Evolutionary conservation across 257 asterid genomes (phyloP).

Genomic region (Lithospermum erythrorhizon): DNA sequence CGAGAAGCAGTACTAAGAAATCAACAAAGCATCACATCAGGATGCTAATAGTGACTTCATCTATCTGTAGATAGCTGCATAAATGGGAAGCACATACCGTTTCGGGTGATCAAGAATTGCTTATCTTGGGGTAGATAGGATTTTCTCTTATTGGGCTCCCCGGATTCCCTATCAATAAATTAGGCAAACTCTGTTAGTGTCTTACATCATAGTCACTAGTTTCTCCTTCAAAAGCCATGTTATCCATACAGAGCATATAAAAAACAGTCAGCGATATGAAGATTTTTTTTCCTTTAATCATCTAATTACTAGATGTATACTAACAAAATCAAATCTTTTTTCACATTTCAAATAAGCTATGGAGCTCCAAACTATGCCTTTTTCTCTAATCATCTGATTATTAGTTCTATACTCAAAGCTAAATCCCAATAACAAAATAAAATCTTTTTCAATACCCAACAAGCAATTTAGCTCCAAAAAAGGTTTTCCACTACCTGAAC

Average conservation of each 20-base stretch:
- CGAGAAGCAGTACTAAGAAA: neutral
- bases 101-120: slow-evolving; percentile 87
- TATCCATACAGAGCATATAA: neutral
- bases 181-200: neutral
- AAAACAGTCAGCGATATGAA: neutral
- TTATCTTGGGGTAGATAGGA: slow-evolving; percentile 83
- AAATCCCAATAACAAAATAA: no score
- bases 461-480: neutral
- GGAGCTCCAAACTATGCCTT: no score
- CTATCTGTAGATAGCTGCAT: neutral
- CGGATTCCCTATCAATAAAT: slow-evolving; percentile 67
- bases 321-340: neutral
- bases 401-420: neutral
- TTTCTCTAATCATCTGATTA: no score
- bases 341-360: neutral
- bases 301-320: neutral
- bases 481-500: neutral
- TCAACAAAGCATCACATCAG: neutral
- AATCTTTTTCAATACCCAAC: no score
- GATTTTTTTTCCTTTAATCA: no score
- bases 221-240: neutral
- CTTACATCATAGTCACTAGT: neutral
- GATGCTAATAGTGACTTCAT: neutral
- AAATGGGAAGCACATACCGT: slow-evolving; percentile 37
- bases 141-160: slow-evolving; percentile 93